Base-by-base conservation (phyloP, 495 filamentous ascomycete genomes). In the Talaromyces borbonicus region DNA sequence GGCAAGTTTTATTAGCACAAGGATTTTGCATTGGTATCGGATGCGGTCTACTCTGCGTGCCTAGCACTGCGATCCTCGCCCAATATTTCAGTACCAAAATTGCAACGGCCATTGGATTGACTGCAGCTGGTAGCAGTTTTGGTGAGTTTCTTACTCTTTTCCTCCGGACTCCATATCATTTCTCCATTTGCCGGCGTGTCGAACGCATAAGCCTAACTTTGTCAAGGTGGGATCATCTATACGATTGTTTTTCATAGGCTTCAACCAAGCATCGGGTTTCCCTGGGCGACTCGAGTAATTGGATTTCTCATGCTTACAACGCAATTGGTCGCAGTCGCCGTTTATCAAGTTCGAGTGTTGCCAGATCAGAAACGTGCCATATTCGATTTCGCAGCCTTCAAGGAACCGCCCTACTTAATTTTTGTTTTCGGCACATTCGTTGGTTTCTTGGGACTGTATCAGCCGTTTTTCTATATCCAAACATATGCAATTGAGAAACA, bases 61-160 rank as follows among this genome's bases (percentile, higher is more conserved):
- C 73, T 3, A 74, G 77, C 51, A 71, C 68, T 50, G 73, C 74
- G 11, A 44, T 9, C 68, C 80, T 15, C 68, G 71, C 4, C 79
- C 79, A 2, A 19, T 90, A 84, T 82, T 90, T 90, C 60, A 72
- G 68, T 52, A 75, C 75, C 46, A 68, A 73, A 14, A 70, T 85
- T 9, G 85, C 75, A 18, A 67, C 81, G 5, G 84, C 87, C 1
- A 68, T 86, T 22, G 86, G 85, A 1, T 62, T 89, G 37, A 78
- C 79, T 53, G 73, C 79, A 1, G 67, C 79, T 2, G 85, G 85
- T 0, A 80, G 77, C 27, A 44, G 41, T 26, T 32, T 44, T 20
- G 41, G 41, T 44, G 12, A 44, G 41, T 25, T 15, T 11, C n/a
- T 29, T 23, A 27, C n/a, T 11, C n/a, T 8, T 8, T 14, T 14